These are phyloP conservation scores for Lipomyces anomalus DNA, from an alignment of 805 yeast species.

Conservation along the genomic window DNA sequence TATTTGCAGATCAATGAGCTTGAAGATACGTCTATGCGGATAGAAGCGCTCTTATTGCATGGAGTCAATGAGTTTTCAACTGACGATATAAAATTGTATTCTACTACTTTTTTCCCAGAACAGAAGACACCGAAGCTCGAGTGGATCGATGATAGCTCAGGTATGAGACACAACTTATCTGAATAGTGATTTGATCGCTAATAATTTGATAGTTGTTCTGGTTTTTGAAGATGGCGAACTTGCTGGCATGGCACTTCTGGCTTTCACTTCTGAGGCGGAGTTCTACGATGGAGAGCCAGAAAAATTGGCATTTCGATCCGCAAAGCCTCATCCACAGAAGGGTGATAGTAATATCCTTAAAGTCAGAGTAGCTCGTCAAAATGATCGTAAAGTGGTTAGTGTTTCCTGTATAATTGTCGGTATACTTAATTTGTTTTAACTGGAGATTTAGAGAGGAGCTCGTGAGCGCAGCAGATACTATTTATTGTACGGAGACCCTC, in stretches of 20 bases:
- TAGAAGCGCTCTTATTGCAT: constrained; percentile 44
- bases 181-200: too few species aligned
- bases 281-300: constrained; percentile 22
- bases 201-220: constrained; percentile 42
- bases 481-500: constrained; percentile 61
- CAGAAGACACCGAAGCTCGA: constrained; percentile 35
- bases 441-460: constrained; percentile 39
- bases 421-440: background rate
- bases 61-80: constrained; percentile 61
- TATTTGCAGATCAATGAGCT: too few species aligned
- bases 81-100: constrained; percentile 47
- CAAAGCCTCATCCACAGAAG: constrained; percentile 35
- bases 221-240: constrained; percentile 37
- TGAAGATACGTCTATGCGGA: constrained; percentile 29
- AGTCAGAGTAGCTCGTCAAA: constrained; percentile 12
- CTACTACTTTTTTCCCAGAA: constrained; percentile 44
- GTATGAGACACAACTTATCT: constrained; percentile 7
- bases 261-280: constrained; percentile 26
- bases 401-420: background rate
- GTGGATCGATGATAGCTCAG: constrained; percentile 57
- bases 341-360: constrained; percentile 5
- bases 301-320: constrained; percentile 14
- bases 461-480: constrained; percentile 53
- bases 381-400: constrained; percentile 18
- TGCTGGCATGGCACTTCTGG: constrained; percentile 21